These are phyloP conservation scores for Gossypium turneri DNA, from an alignment of 345 rosid genomes.

Conservation along the genomic window DNA sequence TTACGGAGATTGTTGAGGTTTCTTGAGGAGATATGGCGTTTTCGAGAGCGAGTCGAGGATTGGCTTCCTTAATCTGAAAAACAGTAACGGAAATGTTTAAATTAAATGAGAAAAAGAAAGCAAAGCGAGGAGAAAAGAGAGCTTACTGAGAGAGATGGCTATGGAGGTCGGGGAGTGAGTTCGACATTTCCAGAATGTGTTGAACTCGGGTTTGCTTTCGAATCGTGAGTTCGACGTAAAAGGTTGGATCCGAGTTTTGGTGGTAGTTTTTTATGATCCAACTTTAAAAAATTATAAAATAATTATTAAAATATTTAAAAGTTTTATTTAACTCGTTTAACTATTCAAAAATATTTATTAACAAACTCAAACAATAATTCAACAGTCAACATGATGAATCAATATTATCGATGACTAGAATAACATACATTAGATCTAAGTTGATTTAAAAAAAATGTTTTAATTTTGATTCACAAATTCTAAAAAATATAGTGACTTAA, in stretches of 20 bases:
- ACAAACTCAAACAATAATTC: no score
- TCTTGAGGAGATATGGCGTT: conserved; percentile 44
- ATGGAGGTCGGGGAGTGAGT: conserved; percentile 34
- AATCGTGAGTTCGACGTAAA: background rate
- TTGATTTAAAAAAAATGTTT: no score
- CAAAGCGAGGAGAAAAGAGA: conserved; percentile 1
- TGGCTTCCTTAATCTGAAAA: conserved; percentile 40
- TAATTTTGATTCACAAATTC: fast-evolving
- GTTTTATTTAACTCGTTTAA: no score
- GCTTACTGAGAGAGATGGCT: conserved; percentile 47
- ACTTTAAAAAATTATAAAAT: no score
- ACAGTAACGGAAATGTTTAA: background rate
- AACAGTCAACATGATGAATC: no score
- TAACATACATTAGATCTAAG: no score
- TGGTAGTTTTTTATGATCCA: no score
- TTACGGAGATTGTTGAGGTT: conserved; percentile 37
- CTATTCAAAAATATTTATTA: no score
- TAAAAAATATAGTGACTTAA: no score
- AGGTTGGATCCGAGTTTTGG: no score
- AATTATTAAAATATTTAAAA: no score
- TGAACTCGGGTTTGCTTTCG: background rate
- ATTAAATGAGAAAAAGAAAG: background rate
- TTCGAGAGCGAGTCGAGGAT: conserved; percentile 39
- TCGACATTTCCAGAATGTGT: conserved; percentile 27
- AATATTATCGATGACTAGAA: no score